Base-by-base conservation (phyloP, 2,329 filamentous ascomycete genomes). In the Canariomyces notabilis region DNA sequence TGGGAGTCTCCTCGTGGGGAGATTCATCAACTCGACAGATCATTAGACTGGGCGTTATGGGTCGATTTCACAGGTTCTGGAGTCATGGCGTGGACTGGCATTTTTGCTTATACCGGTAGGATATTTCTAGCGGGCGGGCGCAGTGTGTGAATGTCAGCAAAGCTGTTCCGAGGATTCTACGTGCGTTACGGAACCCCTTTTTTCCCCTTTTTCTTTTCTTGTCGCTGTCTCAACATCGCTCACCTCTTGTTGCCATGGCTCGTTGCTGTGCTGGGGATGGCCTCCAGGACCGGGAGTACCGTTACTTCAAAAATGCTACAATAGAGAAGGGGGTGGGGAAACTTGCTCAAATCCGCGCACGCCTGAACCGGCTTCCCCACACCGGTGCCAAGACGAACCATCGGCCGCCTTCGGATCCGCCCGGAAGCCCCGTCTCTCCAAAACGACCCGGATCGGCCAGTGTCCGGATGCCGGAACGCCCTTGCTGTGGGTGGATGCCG, bases 1-100 rank as follows among this genome's bases (percentile, higher is more conserved):
- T n/a, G 91, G 91, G 19, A 93, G 93, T 63, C 68, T 97, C 35
- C 77, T 80, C 0, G 76, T 93, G 50, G 89, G 89, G 22, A 79
- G 89, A 53, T 93, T 82, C 58, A 71, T 71, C 21, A 61, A 70
- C 36, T 55, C 68, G 18, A 65, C 67, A 12, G 77, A 78, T 44
- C 77, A 82, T 60, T 74, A 60, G 51, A 44, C 26, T 29, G 7
- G 9, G 8, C 26, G 8, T 29, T 29, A 29, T 29, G 26, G 14
- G 26, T 4, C 7, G 20, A 18, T 23, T 43, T 35, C 14, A n/a
- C 11, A 37, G 20, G 32, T 34, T 14, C 43, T 40, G 49, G 29
- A 29, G 26, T 29, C 9, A 29, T 12, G n/a, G 18, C 12, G 7
- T 31, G 40, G n/a, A 19, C 6, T 6, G 23, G 15, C 22, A 8